Evolutionary conservation across 495 filamentous ascomycete genomes (phyloP).

Genomic region (Lineolata rhizophorae): DNA sequence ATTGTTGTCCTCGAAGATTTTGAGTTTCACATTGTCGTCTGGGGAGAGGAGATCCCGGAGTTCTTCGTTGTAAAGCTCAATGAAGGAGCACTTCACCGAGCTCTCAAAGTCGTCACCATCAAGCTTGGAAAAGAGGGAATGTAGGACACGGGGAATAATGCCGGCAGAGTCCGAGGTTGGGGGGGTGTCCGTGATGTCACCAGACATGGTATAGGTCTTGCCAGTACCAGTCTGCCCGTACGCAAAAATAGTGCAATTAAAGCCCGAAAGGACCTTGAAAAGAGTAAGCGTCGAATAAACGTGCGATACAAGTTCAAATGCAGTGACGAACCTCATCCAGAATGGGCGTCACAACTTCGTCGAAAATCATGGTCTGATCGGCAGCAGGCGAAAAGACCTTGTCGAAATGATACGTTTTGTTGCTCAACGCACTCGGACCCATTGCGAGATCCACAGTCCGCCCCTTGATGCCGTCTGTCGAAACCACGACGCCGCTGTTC

Average conservation of each 20-base stretch:
- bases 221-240: constrained; percentile 96
- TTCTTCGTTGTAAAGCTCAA: constrained; percentile 96
- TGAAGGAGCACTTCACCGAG: constrained; percentile 93
- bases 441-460: constrained; percentile 70
- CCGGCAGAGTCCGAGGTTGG: constrained; percentile 71
- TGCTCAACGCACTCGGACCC: constrained; percentile 77
- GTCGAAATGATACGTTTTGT: constrained; percentile 93
- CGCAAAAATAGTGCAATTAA: constrained; percentile 96
- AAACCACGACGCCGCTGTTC: constrained; percentile 79
- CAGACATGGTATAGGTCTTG: constrained; percentile 98
- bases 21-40: constrained; percentile 69
- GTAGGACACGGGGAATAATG: constrained; percentile 76
- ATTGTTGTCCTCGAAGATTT: constrained; percentile 82
- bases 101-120: constrained; percentile 58
- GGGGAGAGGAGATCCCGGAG: constrained; percentile 64
- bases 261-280: constrained; percentile 71
- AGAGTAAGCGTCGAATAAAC: not conserved
- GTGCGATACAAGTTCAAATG: no score
- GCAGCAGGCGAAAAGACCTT: constrained; percentile 92
- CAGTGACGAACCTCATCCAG: constrained; percentile 60
- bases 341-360: constrained; percentile 81
- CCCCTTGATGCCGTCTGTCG: constrained; percentile 68
- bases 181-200: constrained; percentile 74
- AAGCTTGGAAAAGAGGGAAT: constrained; percentile 67
- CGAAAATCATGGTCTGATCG: constrained; percentile 78